Percentiles rank a stretch among this genome's conserved stretches.
Conservation (phyloP, 1,139 yeast species). For the Insectozyma bohioensis region DNA sequence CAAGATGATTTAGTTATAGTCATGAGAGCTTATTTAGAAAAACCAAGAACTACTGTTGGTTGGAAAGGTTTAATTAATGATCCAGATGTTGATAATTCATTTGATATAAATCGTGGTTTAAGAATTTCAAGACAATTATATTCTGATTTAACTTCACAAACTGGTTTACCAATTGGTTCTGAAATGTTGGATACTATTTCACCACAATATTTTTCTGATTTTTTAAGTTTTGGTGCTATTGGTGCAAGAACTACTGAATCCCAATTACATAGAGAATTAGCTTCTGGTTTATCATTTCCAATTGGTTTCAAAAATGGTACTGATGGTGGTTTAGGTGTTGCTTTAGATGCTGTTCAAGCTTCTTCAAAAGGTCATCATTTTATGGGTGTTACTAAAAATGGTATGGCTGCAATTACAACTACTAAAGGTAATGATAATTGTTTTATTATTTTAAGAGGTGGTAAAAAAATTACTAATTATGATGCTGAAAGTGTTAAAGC, state of each 20-base stretch:
- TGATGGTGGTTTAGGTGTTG: constrained; percentile 89
- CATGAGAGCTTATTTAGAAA: constrained; percentile 97
- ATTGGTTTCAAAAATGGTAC: constrained; percentile 98
- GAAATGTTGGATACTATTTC: constrained; percentile 98
- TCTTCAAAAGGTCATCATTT: constrained; percentile 94
- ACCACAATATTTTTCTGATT: constrained; percentile 89
- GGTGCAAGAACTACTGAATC: constrained; percentile 99
- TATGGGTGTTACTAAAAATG: constrained; percentile 81
- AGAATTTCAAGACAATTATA: constrained; percentile 86
- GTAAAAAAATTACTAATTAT: constrained; percentile 87
- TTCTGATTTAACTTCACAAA: constrained; percentile 63
- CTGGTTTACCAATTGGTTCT: constrained; percentile 83
- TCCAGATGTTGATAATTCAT: constrained; percentile 93
- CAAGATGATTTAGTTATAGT: constrained; percentile 78
- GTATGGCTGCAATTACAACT: constrained; percentile 92
- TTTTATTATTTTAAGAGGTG: constrained; percentile 92
- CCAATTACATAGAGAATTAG: constrained; percentile 92
- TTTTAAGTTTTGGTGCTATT: constrained; percentile 91
- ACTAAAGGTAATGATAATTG: constrained; percentile 92
- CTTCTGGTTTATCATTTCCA: constrained; percentile 94
- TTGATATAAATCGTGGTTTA: constrained; percentile 92
- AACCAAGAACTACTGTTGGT: constrained; percentile 98
- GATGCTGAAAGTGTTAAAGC: constrained; percentile 71
- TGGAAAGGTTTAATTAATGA: constrained; percentile 98
- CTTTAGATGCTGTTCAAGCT: constrained; percentile 91